These are phyloP conservation scores for Rhizoctonia solani DNA, from an alignment of 1,284 basidiomycete genomes.

Conservation along the genomic window DNA sequence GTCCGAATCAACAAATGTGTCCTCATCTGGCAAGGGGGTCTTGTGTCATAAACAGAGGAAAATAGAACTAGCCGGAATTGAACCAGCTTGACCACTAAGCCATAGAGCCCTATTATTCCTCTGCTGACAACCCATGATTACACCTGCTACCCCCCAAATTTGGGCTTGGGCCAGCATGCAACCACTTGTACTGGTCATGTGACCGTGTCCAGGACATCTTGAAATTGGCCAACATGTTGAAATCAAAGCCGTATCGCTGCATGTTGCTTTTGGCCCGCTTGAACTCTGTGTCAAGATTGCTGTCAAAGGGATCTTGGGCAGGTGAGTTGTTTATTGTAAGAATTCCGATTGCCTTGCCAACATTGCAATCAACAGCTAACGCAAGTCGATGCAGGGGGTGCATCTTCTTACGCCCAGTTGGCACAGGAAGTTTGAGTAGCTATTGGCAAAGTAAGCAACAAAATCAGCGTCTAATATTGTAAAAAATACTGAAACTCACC, in stretches of 20 bases:
- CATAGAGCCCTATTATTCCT: no score
- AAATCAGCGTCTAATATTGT: no score
- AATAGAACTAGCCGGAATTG: no score
- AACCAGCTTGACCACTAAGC: no score
- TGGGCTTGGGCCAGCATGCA: no score
- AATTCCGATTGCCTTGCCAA: neutral
- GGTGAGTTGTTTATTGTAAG: neutral
- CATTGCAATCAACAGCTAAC: neutral
- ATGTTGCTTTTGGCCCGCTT: neutral
- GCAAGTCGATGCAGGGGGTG: neutral
- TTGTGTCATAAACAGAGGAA: no score
- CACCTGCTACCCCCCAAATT: no score
- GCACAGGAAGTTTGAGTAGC: neutral
- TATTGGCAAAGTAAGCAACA: no score
- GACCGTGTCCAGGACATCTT: no score
- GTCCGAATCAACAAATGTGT: neutral
- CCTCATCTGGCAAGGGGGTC: neutral
- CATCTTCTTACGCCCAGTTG: neutral
- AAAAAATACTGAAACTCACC: no score
- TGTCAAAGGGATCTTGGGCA: neutral
- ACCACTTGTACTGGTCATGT: no score
- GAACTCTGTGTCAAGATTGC: neutral
- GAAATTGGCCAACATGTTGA: neutral
- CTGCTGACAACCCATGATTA: no score
- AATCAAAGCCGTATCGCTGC: neutral